A percentile compares a stretch with the other conserved stretches of the same genome.
phyloP scores from a whole-genome alignment of 2,329 filamentous ascomycete species.

The Chrysosphaeria jannelii region DNA sequence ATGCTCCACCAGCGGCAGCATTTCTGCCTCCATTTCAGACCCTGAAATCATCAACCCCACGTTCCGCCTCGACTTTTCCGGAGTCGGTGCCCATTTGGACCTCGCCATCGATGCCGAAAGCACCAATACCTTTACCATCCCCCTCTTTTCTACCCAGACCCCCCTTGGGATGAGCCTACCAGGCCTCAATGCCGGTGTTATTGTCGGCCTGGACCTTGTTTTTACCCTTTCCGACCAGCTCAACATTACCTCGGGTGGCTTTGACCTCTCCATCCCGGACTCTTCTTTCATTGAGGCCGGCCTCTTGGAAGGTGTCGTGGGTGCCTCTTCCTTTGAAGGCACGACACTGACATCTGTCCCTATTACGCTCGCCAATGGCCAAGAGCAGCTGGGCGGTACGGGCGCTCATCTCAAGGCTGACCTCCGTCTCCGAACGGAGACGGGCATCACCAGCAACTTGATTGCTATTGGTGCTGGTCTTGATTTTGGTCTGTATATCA shows the following conservation, averaged over 20 bases:
- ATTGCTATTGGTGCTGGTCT: constrained; percentile 12
- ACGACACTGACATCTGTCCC: constrained; percentile 15
- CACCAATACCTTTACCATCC: constrained; percentile 18
- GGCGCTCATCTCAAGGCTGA: constrained; percentile 16
- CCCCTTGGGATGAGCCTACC: constrained; percentile 14
- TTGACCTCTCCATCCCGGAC: constrained; percentile 20
- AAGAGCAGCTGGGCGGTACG: constrained; percentile 9
- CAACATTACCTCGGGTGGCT: constrained; percentile 17
- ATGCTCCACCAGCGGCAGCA: constrained; percentile 19
- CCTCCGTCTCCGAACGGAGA: constrained; percentile 18
- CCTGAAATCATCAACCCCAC: constrained; percentile 12
- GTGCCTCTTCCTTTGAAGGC: constrained; percentile 15
- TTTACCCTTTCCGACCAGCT: constrained; percentile 16
- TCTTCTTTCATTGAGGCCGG: constrained; percentile 12
- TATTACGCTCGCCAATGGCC: constrained; percentile 12
- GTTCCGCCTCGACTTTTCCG: constrained; percentile 16
- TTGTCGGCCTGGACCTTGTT: constrained; percentile 21
- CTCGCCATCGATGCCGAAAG: constrained; percentile 15
- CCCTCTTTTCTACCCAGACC: constrained; percentile 15
- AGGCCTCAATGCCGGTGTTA: constrained; percentile 14
- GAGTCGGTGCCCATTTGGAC: constrained; percentile 20
- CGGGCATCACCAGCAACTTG: constrained; percentile 10
- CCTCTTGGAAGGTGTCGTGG: constrained; percentile 14
- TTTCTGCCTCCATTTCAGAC: constrained; percentile 13
- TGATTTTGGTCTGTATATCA: constrained; percentile 16